Base-by-base conservation (phyloP, 305 asterid species). In the Fraxinus paxiana region DNA sequence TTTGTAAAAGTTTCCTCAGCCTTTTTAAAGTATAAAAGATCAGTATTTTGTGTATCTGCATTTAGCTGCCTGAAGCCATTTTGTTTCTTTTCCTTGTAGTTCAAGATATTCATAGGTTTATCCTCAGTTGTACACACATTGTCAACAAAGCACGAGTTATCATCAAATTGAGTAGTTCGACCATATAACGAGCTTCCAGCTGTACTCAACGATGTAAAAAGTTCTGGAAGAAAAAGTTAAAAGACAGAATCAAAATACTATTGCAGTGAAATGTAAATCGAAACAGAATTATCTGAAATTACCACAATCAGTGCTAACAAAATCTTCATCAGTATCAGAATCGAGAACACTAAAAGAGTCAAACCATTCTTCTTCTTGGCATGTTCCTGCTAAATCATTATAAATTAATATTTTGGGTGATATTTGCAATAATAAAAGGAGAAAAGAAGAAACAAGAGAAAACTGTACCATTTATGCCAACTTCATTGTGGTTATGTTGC, bases 281-380 rank as follows among this genome's bases (percentile, higher is more conserved):
- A 18, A 28, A 56, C 22, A 69, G 54, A 43, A 37, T 41, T 56
- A 37, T 79, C 33, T 1, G 33, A 76, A 79, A 81, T 81, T 83
- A 95, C 98, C 98, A 86, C 89, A 96, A 37, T 79, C 76, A 70
- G 87, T 80, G 83, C 95, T 91, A 48, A 86, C 82, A 82, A 89
- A 91, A 41, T 95, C 99, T 76, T 93, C 99, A 54, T 95, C 99
- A 15, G 93, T 82, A 84, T 93, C 99, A 9, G 99, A 95, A 41
- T 90, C 93, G 0, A 93, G 90, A 80, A 83, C 79, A 65, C 97
- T 95, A 13, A 48, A 38, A 12, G 98, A 88, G 79, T 95, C 99
- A 9, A 91, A 95, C 98, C 98, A 95, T 34, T 89, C 91, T 77
- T 95, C 98, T 48, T 92, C 98, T 80, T 80, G 89, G 82, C 87